These are phyloP conservation scores for Trematosphaeria pertusa DNA, from an alignment of 2,329 filamentous ascomycete species.

Conservation along the genomic window DNA sequence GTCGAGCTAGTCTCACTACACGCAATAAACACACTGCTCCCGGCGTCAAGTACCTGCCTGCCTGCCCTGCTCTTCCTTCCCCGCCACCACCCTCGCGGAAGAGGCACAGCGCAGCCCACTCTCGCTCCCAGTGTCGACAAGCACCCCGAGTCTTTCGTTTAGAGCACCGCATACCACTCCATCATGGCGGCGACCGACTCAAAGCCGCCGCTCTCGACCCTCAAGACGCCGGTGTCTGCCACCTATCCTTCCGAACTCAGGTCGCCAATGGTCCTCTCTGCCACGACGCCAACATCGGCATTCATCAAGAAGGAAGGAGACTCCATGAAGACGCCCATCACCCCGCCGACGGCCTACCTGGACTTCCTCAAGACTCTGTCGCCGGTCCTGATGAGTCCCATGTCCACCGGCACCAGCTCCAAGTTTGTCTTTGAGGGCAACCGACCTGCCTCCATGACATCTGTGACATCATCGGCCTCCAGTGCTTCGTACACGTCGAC, in stretches of 20 bases:
- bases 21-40: slow-evolving; percentile 42
- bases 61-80: slow-evolving; percentile 31
- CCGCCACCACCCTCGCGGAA: slow-evolving; percentile 25
- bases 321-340: slow-evolving; percentile 81
- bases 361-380: slow-evolving; percentile 89
- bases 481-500: slow-evolving; percentile 46
- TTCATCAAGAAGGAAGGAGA: slow-evolving; percentile 73
- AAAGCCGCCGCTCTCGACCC: slow-evolving; percentile 50
- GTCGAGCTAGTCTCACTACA: slow-evolving; percentile 32
- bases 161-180: slow-evolving; percentile 26
- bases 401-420: slow-evolving; percentile 63
- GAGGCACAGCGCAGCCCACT: slow-evolving; percentile 34
- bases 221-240: slow-evolving; percentile 67
- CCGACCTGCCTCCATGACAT: slow-evolving; percentile 41
- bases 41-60: slow-evolving; percentile 33
- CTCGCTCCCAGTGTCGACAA: slow-evolving; percentile 28
- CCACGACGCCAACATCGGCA: slow-evolving; percentile 55
- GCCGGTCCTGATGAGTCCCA: slow-evolving; percentile 72
- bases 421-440: slow-evolving; percentile 58
- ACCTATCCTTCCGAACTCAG: slow-evolving; percentile 61
- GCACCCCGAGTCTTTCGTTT: slow-evolving; percentile 40
- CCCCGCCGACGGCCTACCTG: slow-evolving; percentile 85
- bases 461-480: slow-evolving; percentile 46
- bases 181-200: slow-evolving; percentile 49
- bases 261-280: slow-evolving; percentile 68